Percentiles rank a stretch among this genome's conserved stretches.
These are phyloP conservation scores for Xylaria scruposa DNA, from an alignment of 495 filamentous ascomycete genomes.

Conservation along the genomic window DNA sequence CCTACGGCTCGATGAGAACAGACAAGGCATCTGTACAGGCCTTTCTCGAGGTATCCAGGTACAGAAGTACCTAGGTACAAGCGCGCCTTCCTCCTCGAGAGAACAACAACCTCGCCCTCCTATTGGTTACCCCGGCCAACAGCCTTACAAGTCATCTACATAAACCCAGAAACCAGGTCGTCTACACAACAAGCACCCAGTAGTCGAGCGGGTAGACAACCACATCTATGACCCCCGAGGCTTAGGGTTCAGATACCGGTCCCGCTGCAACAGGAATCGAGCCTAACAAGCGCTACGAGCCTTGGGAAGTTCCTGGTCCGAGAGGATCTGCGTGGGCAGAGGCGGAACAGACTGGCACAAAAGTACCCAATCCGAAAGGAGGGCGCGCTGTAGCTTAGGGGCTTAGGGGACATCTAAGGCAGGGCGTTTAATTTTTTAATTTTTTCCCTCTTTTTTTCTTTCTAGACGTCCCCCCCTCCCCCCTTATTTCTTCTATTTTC, in stretches of 20 bases:
- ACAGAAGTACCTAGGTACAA: neutral
- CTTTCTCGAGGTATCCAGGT: neutral
- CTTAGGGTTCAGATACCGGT: conserved; percentile 19
- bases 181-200: neutral
- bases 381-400: conserved; percentile 13
- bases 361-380: conserved; percentile 14
- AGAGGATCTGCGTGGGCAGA: conserved; percentile 5
- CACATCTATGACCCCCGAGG: neutral
- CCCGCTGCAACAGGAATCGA: conserved; percentile 3
- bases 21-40: no score
- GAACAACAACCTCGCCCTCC: neutral
- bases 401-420: neutral
- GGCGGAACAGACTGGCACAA: neutral
- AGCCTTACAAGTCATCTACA: neutral
- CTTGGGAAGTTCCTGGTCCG: neutral
- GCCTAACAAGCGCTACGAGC: conserved; percentile 3
- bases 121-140: neutral
- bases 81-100: neutral
- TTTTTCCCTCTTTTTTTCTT: neutral
- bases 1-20: neutral
- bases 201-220: neutral
- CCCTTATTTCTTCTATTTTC: neutral
- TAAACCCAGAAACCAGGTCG: neutral
- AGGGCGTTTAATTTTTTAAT: conserved; percentile 7
- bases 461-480: neutral